A percentile compares a stretch with the other conserved stretches of the same genome.
Evolutionary conservation across 1,284 basidiomycete species (phyloP).

Genomic region (Pyrrhoderma lamaoense): DNA sequence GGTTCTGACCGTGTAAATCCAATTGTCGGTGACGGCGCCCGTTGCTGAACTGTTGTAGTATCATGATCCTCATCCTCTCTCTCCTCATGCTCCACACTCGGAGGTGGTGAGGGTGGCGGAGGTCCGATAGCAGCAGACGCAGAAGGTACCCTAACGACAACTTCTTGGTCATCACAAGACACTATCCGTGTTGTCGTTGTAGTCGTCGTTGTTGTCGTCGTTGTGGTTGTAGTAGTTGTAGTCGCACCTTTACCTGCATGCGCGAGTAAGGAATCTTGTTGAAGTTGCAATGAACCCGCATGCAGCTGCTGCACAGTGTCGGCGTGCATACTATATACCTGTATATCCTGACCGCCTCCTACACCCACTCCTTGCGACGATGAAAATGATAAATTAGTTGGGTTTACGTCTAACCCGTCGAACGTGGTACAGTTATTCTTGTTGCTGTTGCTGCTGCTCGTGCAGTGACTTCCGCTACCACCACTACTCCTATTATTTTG

Average conservation of each 20-base stretch:
- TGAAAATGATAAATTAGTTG: conserved; percentile 16
- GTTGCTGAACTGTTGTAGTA: conserved; percentile 2
- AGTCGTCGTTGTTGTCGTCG: too few species aligned
- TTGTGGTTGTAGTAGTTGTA: too few species aligned
- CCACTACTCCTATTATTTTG: too few species aligned
- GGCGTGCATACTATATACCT: conserved; percentile 16
- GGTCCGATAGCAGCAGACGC: conserved; percentile 11
- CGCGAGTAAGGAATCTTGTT: conserved; percentile 6
- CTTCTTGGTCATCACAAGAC: conserved; percentile 6
- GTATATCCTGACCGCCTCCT: conserved; percentile 17
- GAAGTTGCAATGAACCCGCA: conserved; percentile 11
- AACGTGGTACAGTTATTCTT: too few species aligned
- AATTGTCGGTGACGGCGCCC: conserved; percentile 9
- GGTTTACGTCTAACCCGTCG: conserved; percentile 12
- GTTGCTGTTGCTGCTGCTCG: too few species aligned
- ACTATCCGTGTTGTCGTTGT: conserved; percentile 10
- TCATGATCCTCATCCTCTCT: conserved; percentile 13
- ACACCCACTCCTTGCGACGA: too few species aligned
- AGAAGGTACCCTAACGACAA: neutral
- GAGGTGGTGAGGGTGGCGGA: conserved; percentile 16
- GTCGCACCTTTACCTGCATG: conserved; percentile 18
- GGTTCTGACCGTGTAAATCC: conserved; percentile 16
- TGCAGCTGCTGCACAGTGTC: conserved; percentile 18
- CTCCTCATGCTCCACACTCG: conserved; percentile 15
- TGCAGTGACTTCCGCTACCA: too few species aligned